Evolutionary conservation across 345 rosid species (phyloP), one percentile per base, ranked within the genome.

Genomic region (Gossypium thurberi): DNA sequence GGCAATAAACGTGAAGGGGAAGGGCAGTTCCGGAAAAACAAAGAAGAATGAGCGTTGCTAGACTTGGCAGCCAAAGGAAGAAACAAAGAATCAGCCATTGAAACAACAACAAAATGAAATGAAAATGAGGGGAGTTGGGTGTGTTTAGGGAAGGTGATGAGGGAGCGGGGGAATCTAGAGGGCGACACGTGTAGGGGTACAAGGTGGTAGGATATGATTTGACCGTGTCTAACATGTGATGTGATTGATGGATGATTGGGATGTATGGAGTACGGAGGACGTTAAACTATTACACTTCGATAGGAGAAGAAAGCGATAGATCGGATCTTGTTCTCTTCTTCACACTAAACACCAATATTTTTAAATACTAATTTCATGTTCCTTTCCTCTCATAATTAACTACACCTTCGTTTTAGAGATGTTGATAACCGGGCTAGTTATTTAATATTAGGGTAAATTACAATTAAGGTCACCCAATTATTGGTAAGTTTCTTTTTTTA

Each of bases 81-180:
- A 8, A 20, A 28, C 14, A 64, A 7, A 52, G 85, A 70, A 76
- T 76, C 76, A 55, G 85, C 87, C 89, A 86, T 86, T 53, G 70
- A 43, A 75, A 48, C 12, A 10, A 33, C 21, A 52, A 76, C 4
- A 18, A 50, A 12, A 46, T 60, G 33, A 51, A n/a, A 15, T 3
- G 59, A 18, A 52, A 20, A 1, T 20, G 55, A 78, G 70, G 42
- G 3, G 74, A 58, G 2, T 51, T 51, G 7, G 55, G 17, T 51
- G 48, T 44, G 12, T 44, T 44, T 44, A 11, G 12, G 48, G 56
- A 50, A 58, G 3, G 7, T 10, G 7, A 15, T 10, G 26, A 40
- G 37, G 11, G 48, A 44, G 48, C 1, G 48, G 10, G 13, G 11
- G 48, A 44, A 72, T 57, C n/a, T 14, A 23, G 52, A 65, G 46